Conservation (phyloP, 2,329 filamentous ascomycete genomes). For the Penicillium sp. region DNA sequence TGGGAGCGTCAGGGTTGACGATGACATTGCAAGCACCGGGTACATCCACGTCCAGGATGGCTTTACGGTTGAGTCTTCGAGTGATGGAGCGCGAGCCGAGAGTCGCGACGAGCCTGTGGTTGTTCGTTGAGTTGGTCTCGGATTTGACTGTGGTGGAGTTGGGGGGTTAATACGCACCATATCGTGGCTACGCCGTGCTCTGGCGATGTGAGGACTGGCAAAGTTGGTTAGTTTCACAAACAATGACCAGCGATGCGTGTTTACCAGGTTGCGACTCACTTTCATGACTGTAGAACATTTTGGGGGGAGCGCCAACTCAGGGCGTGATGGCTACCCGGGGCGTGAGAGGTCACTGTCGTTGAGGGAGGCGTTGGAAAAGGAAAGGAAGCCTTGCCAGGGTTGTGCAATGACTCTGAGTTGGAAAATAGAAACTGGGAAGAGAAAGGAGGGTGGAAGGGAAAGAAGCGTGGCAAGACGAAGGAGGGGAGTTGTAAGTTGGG, state of each 20-base stretch:
- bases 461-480: background rate
- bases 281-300: conserved; percentile 96
- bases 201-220: conserved; percentile 75
- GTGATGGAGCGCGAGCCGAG: conserved; percentile 74
- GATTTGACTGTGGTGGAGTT: background rate
- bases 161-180: conserved; percentile 67
- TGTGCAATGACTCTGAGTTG: background rate
- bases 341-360: background rate
- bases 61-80: conserved; percentile 79
- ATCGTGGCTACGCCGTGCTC: conserved; percentile 94
- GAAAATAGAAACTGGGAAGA: background rate
- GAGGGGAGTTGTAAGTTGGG: background rate
- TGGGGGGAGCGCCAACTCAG: conserved; percentile 3
- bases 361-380: background rate
- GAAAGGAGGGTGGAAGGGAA: background rate
- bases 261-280: conserved; percentile 62
- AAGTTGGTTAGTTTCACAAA: conserved; percentile 30
- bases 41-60: conserved; percentile 87
- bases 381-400: background rate
- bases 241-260: conserved; percentile 11
- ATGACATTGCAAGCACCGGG: conserved; percentile 89
- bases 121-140: conserved; percentile 29
- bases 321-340: background rate
- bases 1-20: conserved; percentile 79
- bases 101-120: conserved; percentile 83